Percentiles rank a stretch among this genome's conserved stretches.
These are phyloP conservation scores for Penicillium angulare DNA, from an alignment of 495 filamentous ascomycete species.

Conservation along the genomic window DNA sequence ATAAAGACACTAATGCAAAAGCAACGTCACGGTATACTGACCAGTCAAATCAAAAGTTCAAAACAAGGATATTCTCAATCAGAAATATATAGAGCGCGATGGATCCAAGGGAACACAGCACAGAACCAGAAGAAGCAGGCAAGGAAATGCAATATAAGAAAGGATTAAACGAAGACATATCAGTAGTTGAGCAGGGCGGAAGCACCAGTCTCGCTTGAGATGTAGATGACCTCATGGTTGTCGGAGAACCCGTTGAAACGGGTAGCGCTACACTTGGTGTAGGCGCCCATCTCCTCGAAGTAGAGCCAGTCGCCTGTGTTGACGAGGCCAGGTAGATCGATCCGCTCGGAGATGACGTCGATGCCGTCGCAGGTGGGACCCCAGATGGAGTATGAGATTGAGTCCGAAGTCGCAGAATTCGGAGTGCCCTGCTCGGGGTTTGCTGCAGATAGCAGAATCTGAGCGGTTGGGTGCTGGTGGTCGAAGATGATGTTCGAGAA, in stretches of 20 bases:
- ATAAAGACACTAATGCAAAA: background rate
- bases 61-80: background rate
- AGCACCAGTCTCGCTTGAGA: conserved; percentile 88
- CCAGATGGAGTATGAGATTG: conserved; percentile 86
- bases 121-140: background rate
- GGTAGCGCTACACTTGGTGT: conserved; percentile 95
- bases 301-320: conserved; percentile 97
- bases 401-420: conserved; percentile 45
- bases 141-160: background rate
- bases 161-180: conserved; percentile 3
- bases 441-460: conserved; percentile 63
- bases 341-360: conserved; percentile 81
- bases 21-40: background rate
- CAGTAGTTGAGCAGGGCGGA: conserved; percentile 65
- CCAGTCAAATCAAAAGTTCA: background rate
- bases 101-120: background rate
- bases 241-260: conserved; percentile 98
- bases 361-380: conserved; percentile 97
- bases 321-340: conserved; percentile 66
- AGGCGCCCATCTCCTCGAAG: conserved; percentile 98
- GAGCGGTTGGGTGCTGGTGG: conserved; percentile 87
- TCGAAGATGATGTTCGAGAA: conserved; percentile 99
- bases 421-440: conserved; percentile 47
- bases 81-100: background rate
- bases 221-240: conserved; percentile 87